phyloP scores from a whole-genome alignment of 83 land plant species.

The Diphasiastrum complanatum region DNA sequence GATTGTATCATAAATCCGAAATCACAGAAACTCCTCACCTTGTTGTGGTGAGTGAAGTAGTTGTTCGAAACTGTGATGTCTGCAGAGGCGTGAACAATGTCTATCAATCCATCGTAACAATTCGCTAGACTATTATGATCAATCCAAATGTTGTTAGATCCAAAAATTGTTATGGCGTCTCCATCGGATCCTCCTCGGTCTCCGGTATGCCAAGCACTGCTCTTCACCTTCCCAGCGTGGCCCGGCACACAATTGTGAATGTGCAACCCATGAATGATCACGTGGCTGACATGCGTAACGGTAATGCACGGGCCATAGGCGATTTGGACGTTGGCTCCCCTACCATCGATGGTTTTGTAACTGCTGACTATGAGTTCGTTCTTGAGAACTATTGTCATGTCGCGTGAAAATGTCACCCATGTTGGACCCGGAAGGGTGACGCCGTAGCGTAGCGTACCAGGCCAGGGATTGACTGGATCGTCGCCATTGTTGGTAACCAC shows the following conservation, averaged over 20 bases:
- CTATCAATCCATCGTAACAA: constrained; percentile 6
- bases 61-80: constrained; percentile 15
- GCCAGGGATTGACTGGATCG: constrained; percentile 4
- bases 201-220: no score
- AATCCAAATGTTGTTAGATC: constrained; percentile 15
- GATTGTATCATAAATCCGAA: background rate
- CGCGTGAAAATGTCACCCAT: no score
- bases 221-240: no score
- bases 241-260: no score
- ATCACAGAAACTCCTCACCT: background rate
- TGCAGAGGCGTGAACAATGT: background rate
- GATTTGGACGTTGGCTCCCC: no score
- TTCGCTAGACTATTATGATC: constrained; percentile 3
- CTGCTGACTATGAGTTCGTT: no score
- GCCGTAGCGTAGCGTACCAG: constrained; percentile 12
- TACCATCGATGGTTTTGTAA: no score
- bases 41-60: constrained; percentile 5
- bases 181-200: constrained; percentile 1
- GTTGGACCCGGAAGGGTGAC: background rate
- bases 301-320: no score
- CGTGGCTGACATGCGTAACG: no score
- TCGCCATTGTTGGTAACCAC: constrained; percentile 9
- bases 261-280: no score
- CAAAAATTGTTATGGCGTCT: constrained; percentile 8
- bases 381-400: no score